phyloP scores from a whole-genome alignment of 306 rosid genomes.

The Fagus sylvatica region DNA sequence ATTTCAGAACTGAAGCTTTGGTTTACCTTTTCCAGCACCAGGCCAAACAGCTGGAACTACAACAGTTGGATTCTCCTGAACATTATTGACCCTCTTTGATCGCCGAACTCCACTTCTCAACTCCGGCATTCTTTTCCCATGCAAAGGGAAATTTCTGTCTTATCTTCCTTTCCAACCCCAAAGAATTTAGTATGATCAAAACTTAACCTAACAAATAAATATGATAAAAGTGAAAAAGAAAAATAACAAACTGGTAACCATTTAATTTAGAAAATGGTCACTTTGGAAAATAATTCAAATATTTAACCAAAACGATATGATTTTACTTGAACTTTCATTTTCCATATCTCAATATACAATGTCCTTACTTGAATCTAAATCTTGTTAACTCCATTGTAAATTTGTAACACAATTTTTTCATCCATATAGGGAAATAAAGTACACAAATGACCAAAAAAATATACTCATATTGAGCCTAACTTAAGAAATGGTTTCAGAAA shows the following conservation, averaged over 20 bases:
- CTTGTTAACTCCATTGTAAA: not conserved
- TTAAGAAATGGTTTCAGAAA: not conserved
- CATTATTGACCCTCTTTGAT: conserved; percentile 48
- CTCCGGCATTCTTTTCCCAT: conserved; percentile 47
- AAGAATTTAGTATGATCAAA: conserved; percentile 9
- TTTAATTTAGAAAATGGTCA: not conserved
- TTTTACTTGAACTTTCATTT: not conserved
- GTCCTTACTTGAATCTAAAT: not conserved
- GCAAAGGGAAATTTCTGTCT: conserved; percentile 17
- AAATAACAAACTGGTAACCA: not conserved
- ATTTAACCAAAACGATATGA: not conserved
- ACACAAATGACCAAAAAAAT: not conserved
- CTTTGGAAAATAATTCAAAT: not conserved
- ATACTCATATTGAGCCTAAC: not conserved
- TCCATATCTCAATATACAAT: not conserved
- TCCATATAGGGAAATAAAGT: not conserved
- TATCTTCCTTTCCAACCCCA: conserved; percentile 22
- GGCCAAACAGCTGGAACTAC: conserved; percentile 42
- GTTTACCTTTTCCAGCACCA: conserved; percentile 37
- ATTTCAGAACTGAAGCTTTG: not conserved
- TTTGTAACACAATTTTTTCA: not conserved
- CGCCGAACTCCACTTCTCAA: conserved; percentile 50
- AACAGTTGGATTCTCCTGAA: conserved; percentile 32
- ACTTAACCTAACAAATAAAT: not conserved
- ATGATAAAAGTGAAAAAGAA: not conserved